These are phyloP conservation scores for Saccharomyces hybrid DNA, from an alignment of 1,139 yeast genomes.

Conservation along the genomic window DNA sequence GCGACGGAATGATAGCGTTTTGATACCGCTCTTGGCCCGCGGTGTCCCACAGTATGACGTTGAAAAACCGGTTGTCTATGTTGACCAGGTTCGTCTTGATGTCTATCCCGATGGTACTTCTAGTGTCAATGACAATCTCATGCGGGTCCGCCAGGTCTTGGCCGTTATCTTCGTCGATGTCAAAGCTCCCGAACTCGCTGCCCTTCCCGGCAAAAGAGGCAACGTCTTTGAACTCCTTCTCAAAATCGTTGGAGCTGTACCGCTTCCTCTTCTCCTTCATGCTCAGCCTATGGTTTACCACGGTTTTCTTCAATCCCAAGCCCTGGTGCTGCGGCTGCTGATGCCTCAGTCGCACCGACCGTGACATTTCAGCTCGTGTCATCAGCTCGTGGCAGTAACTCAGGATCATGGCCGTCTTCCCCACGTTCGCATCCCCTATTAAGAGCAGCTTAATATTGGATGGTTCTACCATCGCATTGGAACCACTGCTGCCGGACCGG, in stretches of 20 bases:
- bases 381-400: constrained; percentile 35
- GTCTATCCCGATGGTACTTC: constrained; percentile 55
- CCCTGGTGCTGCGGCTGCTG: not conserved
- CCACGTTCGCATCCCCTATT: constrained; percentile 39
- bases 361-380: constrained; percentile 18
- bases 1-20: constrained; percentile 47
- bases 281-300: constrained; percentile 2
- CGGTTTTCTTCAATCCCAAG: not conserved
- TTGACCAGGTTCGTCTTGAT: constrained; percentile 54
- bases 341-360: constrained; percentile 6
- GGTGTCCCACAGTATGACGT: constrained; percentile 48
- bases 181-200: not conserved
- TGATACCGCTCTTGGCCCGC: constrained; percentile 60
- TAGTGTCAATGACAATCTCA: constrained; percentile 27
- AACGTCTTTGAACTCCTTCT: constrained; percentile 17
- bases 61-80: constrained; percentile 51
- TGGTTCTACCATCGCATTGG: constrained; percentile 10
- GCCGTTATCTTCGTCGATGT: not conserved
- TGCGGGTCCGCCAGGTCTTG: constrained; percentile 9
- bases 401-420: constrained; percentile 38
- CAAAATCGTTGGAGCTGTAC: constrained; percentile 30
- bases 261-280: constrained; percentile 24
- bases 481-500: constrained; percentile 7
- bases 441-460: constrained; percentile 33
- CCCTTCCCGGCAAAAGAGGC: not conserved